These are phyloP conservation scores for Metschnikowia orientalis DNA, from an alignment of 805 yeast genomes.

Conservation along the genomic window DNA sequence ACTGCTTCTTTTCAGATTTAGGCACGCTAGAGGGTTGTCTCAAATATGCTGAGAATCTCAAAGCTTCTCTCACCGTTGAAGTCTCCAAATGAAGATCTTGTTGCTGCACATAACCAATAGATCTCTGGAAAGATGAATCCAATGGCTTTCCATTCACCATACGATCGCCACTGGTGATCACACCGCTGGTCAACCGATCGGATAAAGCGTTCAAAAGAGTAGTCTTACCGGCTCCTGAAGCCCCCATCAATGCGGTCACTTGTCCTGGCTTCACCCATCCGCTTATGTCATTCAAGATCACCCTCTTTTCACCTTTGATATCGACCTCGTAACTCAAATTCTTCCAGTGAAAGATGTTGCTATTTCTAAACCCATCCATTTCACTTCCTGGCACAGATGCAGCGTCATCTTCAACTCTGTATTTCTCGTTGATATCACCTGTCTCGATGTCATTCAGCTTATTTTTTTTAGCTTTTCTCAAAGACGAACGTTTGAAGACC, in stretches of 20 bases:
- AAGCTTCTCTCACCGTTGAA: conserved; percentile 49
- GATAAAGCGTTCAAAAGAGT: conserved; percentile 50
- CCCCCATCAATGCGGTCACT: conserved; percentile 59
- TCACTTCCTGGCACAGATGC: conserved; percentile 8
- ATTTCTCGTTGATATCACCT: conserved; percentile 6
- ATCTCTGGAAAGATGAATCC: conserved; percentile 47
- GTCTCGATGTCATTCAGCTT: conserved; percentile 20
- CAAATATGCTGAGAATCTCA: conserved; percentile 46
- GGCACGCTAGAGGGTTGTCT: conserved; percentile 41
- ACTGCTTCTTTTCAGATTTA: conserved; percentile 40
- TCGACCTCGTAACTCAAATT: conserved; percentile 54
- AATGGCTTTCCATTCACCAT: conserved; percentile 50
- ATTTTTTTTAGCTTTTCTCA: conserved; percentile 26
- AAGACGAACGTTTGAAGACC: conserved; percentile 44
- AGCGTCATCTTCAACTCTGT: conserved; percentile 7
- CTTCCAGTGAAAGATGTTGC: conserved; percentile 45
- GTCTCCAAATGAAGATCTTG: conserved; percentile 51
- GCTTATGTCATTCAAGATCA: conserved; percentile 27
- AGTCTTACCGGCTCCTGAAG: conserved; percentile 59
- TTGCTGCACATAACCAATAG: conserved; percentile 56
- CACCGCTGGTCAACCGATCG: conserved; percentile 50
- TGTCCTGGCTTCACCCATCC: conserved; percentile 45
- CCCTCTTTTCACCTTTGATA: conserved; percentile 33
- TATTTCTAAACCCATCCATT: conserved; percentile 5
- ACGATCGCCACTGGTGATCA: conserved; percentile 49